phyloP scores from a whole-genome alignment of 2,329 filamentous ascomycete species.

The Truncatella angustata region DNA sequence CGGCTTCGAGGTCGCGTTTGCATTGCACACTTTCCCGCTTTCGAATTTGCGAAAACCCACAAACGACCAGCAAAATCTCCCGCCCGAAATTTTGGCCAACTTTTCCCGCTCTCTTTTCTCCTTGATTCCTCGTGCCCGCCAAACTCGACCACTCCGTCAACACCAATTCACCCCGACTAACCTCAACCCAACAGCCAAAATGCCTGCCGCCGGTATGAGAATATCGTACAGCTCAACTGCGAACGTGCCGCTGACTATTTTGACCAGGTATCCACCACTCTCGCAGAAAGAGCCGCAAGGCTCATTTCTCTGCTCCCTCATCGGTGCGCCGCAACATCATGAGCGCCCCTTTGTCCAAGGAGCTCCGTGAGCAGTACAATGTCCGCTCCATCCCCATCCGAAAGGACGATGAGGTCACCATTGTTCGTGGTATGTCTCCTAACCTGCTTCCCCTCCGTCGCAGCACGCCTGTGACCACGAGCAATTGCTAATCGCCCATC shows the following conservation, averaged over 20 bases:
- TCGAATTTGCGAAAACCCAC: slow-evolving; percentile 1
- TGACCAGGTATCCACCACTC: slow-evolving; percentile 46
- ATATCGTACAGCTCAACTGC: neutral
- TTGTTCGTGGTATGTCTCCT: slow-evolving; percentile 68
- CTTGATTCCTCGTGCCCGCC: neutral
- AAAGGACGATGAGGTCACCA: slow-evolving; percentile 93
- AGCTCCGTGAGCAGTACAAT: slow-evolving; percentile 77
- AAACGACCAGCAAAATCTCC: slow-evolving; percentile 3
- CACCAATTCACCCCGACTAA: slow-evolving; percentile 5
- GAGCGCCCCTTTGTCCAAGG: slow-evolving; percentile 93
- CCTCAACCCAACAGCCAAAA: slow-evolving; percentile 22
- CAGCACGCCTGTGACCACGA: neutral
- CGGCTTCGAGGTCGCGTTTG: neutral
- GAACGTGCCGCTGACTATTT: neutral
- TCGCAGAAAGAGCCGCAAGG: slow-evolving; percentile 98
- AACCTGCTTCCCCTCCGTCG: too few relatives aligned
- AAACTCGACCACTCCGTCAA: neutral
- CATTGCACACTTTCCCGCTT: neutral
- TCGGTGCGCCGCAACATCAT: slow-evolving; percentile 94
- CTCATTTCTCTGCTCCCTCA: slow-evolving; percentile 94
- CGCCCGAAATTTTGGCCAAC: slow-evolving; percentile 1
- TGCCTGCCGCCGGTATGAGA: slow-evolving; percentile 27
- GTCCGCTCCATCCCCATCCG: slow-evolving; percentile 95
- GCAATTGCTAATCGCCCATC: neutral
- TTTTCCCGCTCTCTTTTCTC: neutral